Evolutionary conservation across 108 stramenopile genomes (phyloP).

Genomic region (Nannochloropsis gaditana): DNA sequence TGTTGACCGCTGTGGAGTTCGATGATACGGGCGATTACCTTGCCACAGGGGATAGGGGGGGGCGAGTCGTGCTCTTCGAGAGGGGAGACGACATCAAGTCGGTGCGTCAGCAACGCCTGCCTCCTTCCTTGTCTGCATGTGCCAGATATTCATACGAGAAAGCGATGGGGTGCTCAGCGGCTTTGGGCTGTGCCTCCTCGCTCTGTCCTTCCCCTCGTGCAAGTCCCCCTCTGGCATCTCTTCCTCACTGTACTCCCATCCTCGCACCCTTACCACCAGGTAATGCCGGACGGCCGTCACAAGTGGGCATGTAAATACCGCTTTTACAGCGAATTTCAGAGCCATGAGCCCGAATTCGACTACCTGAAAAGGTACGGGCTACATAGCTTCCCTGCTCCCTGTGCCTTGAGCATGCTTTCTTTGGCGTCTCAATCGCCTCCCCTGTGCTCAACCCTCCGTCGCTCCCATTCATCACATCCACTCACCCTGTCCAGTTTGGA

Average conservation of each 20-base stretch:
- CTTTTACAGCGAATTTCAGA: conserved; percentile 60
- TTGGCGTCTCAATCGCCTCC: neutral
- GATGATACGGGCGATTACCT: conserved; percentile 41
- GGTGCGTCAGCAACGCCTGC: neutral
- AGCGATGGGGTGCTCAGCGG: neutral
- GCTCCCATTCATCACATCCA: neutral
- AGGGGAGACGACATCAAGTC: neutral
- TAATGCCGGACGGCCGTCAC: conserved; percentile 36
- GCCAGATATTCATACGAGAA: neutral
- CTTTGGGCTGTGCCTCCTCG: no score
- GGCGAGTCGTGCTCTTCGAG: conserved; percentile 48
- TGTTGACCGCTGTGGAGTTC: conserved; percentile 53
- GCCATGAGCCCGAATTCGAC: conserved; percentile 66
- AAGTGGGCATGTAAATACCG: conserved; percentile 43
- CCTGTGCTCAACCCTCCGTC: neutral
- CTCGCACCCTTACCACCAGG: conserved; percentile 39
- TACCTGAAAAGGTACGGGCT: conserved; percentile 54
- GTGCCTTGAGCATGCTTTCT: neutral
- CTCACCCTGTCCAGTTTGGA: conserved; percentile 40
- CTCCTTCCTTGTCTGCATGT: neutral
- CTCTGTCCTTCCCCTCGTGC: no score
- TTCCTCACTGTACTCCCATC: neutral
- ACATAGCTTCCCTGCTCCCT: neutral
- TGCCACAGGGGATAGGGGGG: conserved; percentile 55
- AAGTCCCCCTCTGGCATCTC: no score